These are phyloP conservation scores for Ulota crispa DNA, from an alignment of 225 moss, liverwort and hornwort species.

Conservation along the genomic window DNA sequence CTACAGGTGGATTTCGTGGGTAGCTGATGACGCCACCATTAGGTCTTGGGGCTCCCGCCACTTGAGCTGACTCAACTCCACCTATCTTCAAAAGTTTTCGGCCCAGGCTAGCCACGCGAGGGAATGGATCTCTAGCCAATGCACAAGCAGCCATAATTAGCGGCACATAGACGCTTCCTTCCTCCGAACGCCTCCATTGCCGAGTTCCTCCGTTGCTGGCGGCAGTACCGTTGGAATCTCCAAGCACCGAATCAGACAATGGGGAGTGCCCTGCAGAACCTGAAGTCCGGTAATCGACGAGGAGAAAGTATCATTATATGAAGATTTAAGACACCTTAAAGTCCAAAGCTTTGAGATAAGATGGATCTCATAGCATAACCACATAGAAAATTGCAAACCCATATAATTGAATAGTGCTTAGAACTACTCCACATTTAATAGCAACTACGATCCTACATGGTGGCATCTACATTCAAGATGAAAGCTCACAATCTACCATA, in stretches of 20 bases:
- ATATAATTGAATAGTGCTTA: neutral
- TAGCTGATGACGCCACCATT: constrained; percentile 60
- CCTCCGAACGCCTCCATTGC: constrained; percentile 69
- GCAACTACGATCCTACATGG: neutral
- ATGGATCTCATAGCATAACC: neutral
- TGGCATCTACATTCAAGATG: neutral
- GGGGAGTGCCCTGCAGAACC: constrained; percentile 62
- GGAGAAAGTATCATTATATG: neutral
- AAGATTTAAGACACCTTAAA: neutral
- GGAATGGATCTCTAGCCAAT: constrained; percentile 88
- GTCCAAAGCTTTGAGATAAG: neutral
- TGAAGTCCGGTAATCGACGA: constrained; percentile 25
- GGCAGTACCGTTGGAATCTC: constrained; percentile 31
- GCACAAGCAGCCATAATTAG: constrained; percentile 87
- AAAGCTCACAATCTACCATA: constrained; percentile 1
- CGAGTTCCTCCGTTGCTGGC: constrained; percentile 62
- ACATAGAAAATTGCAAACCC: neutral
- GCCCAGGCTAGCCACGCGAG: constrained; percentile 82
- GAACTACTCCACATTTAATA: constrained; percentile 5
- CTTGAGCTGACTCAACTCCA: constrained; percentile 74
- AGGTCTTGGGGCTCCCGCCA: constrained; percentile 56
- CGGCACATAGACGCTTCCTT: constrained; percentile 85
- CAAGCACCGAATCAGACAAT: constrained; percentile 43
- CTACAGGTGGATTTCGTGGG: constrained; percentile 68
- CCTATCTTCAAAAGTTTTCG: constrained; percentile 68